Conservation (phyloP, 129 eudicot genomes). For the Lactuca sativa region DNA sequence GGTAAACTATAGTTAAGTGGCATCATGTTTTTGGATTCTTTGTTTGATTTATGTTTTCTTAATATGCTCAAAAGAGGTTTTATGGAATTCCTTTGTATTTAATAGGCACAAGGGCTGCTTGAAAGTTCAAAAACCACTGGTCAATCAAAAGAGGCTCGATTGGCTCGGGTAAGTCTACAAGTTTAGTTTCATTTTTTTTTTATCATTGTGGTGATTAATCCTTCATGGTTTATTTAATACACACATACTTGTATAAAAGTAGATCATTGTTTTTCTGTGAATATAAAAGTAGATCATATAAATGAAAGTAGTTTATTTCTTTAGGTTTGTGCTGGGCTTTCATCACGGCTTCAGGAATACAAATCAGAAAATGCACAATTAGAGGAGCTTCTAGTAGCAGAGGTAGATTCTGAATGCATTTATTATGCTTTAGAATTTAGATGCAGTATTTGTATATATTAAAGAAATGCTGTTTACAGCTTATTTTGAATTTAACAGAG, state of each 20-base stretch:
- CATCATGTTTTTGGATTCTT: constrained; percentile 13
- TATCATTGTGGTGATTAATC: constrained; percentile 7
- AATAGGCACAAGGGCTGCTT: constrained; percentile 97
- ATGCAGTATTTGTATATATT: constrained; percentile 2
- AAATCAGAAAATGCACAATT: constrained; percentile 94
- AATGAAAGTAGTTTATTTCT: constrained; percentile 26
- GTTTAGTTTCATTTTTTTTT: constrained; percentile 8
- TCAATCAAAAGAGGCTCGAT: constrained; percentile 96
- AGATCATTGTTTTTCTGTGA: too few relatives aligned
- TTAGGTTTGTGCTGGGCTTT: constrained; percentile 99
- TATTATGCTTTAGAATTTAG: constrained; percentile 11
- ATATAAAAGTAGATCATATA: too few relatives aligned
- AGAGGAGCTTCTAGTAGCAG: constrained; percentile 97
- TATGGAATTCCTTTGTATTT: constrained; percentile 29
- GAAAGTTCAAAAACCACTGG: constrained; percentile 83
- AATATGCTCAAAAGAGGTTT: constrained; percentile 12
- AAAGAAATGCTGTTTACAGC: constrained; percentile 21
- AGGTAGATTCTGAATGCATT: constrained; percentile 47
- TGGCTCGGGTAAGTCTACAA: constrained; percentile 82
- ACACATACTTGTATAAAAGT: too few relatives aligned
- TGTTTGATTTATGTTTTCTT: neutral
- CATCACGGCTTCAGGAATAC: constrained; percentile 98
- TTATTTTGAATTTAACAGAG: constrained; percentile 54
- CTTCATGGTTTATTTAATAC: neutral
- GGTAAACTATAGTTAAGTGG: constrained; percentile 50